phyloP scores from a whole-genome alignment of 164 flowering plant species.

The Sedum album region DNA sequence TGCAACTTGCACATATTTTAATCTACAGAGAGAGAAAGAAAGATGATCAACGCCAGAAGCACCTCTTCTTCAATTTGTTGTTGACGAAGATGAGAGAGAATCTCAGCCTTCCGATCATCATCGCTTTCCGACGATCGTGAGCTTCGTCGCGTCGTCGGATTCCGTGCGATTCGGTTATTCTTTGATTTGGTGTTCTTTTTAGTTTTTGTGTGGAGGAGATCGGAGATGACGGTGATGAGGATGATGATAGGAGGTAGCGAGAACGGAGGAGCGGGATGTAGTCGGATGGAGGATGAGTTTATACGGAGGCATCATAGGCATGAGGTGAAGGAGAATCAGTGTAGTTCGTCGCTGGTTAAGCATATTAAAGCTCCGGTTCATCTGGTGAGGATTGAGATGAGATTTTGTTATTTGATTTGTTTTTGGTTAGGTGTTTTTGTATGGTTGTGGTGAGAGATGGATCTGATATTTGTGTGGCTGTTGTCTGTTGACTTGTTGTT shows the following conservation, averaged over 20 bases:
- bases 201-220: too few relatives aligned
- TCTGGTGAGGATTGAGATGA: conserved; percentile 8
- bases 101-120: background rate
- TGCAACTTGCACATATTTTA: conserved; percentile 4
- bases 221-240: background rate
- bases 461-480: conserved; percentile 4
- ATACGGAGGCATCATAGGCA: conserved; percentile 15
- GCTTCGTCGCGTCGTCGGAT: background rate
- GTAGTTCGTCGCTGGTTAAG: conserved; percentile 15
- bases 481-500: background rate
- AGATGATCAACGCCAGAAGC: too few relatives aligned
- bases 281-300: conserved; percentile 15
- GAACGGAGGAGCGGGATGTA: conserved; percentile 3
- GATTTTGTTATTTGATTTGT: background rate
- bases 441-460: background rate
- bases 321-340: conserved; percentile 16
- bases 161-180: background rate
- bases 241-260: background rate
- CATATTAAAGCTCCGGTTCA: conserved; percentile 18
- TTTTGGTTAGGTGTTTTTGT: background rate
- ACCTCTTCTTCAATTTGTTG: background rate
- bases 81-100: background rate
- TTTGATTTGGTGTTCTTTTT: too few relatives aligned
- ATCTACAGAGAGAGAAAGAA: background rate
- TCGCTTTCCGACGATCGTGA: background rate